Base-by-base conservation (phyloP, 306 rosid genomes). In the Lathyrus oleraceus region DNA sequence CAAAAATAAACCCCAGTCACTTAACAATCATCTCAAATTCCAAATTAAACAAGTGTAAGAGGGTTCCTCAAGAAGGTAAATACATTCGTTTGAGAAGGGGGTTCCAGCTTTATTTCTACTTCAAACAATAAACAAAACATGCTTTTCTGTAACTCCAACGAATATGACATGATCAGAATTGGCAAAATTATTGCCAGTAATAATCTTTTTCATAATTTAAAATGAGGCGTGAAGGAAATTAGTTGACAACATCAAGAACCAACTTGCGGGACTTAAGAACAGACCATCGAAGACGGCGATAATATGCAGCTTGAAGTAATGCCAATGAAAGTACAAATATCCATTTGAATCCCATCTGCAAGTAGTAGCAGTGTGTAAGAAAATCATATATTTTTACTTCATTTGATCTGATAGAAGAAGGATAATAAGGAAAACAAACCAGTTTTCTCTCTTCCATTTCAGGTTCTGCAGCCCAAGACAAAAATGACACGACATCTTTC, bases 281-380 rank as follows among this genome's bases (percentile, higher is more conserved):
- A 0, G 97, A 91, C 99, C 99, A 95, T 82, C 73, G 85, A 78
- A 94, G 77, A 17, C 99, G 97, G 15, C 99, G 90, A 78, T 87
- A 95, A 45, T 95, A 95, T 0, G 84, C 99, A 15, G 99, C 99
- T 84, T 91, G 97, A 69, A 95, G 92, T 30, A 95, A 78, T 15
- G 99, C 99, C 70, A 95, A 72, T 25, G 99, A 89, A 19, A 95
- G 87, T 51, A 95, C 95, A 54, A 95, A 95, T 70, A 95, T 95
- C 99, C 97, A 95, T 61, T 95, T 95, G 76, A 95, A 95, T 69
- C 99, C 99, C 99, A 95, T 95, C 99, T 95, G 95, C 75, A 78
- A 57, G 20, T 2, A 35, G 70, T 68, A 32, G 49, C 8, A 54
- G 20, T 67, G 10, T 27, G 1, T 21, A 17, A 78, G 58, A 57